Evolutionary conservation across 352 stramenopile species (phyloP), one percentile per base, ranked within the genome.

Genomic region (Phytophthora ramorum): DNA sequence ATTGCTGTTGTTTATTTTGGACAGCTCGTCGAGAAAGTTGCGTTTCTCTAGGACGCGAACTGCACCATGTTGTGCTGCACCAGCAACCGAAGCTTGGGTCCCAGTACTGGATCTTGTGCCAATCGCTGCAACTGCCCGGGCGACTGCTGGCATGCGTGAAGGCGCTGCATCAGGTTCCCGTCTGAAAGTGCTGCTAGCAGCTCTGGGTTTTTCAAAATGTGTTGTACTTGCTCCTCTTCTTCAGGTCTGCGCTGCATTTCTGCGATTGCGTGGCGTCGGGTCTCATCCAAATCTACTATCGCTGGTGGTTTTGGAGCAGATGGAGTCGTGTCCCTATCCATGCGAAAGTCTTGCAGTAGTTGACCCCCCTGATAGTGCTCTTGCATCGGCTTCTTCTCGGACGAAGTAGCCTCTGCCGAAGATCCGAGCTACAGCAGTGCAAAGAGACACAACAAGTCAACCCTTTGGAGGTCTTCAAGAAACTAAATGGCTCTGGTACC

Each of bases 141-240:
- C 3, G 78, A 69, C 41, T 81, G 30, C 34, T 83, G 67, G n/a
- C 75, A 85, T 30, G 51, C 14, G 3, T 73, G 80, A 28, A 94
- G 66, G 22, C 69, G 66, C n/a, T 85, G 58, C 76, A 92, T 92
- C 20, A 94, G 66, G 5, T 49, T 67, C 1, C 54, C 66, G 40
- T 93, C 86, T 24, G 81, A 87, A 9, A 95, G 75, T 16, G 74
- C 82, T 0, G 65, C 74, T 22, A 91, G 57, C 28, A 95, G 73
- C 59, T 87, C 81, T 8, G 84, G 84, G 35, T 87, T 77, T n/a
- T 79, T 47, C 55, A 93, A 58, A 34, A 95, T 90, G 16, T 55
- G 55, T 60, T 93, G 81, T 34, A 93, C 80, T 55, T 93, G 81
- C 41, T 67, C 69, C 30, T 95, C 83, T 66, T 95, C 86, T 28